These are phyloP conservation scores for Apiospora hydei DNA, from an alignment of 2,329 filamentous ascomycete genomes.

Conservation along the genomic window DNA sequence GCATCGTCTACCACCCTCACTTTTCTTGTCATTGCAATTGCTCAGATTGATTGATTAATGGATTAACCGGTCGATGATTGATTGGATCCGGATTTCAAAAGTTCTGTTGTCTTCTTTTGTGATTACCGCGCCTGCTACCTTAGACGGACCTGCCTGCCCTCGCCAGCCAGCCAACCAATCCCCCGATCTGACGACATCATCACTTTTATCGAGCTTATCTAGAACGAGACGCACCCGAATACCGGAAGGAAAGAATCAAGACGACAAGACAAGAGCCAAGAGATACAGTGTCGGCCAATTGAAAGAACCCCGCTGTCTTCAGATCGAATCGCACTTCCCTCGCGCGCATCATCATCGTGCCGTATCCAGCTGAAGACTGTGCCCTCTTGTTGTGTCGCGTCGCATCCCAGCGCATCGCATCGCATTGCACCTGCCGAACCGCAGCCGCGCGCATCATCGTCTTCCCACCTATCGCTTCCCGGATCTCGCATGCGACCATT, in stretches of 20 bases:
- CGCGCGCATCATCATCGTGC: not conserved
- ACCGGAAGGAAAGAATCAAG: not conserved
- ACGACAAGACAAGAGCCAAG: not conserved
- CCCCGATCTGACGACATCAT: constrained; percentile 19
- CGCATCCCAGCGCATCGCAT: constrained; percentile 22
- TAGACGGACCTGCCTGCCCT: not conserved
- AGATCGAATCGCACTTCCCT: not conserved
- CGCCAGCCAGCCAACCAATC: not conserved
- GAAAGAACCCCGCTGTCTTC: not conserved
- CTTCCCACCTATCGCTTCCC: constrained; percentile 3
- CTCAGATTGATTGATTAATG: not conserved
- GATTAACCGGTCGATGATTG: not conserved
- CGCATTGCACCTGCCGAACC: constrained; percentile 22
- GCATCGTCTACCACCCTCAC: not conserved
- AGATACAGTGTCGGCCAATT: not conserved
- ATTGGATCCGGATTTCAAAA: constrained; percentile 2
- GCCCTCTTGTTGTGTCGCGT: not conserved
- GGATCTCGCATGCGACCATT: not conserved
- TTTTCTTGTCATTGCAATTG: constrained; percentile 5
- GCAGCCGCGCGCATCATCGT: constrained; percentile 4
- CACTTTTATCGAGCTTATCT: not conserved
- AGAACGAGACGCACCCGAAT: not conserved
- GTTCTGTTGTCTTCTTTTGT: not conserved
- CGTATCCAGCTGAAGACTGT: not conserved
- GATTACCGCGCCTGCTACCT: not conserved